These are phyloP conservation scores for Penicillium sp. DNA, from an alignment of 2,329 filamentous ascomycete genomes.

Conservation along the genomic window DNA sequence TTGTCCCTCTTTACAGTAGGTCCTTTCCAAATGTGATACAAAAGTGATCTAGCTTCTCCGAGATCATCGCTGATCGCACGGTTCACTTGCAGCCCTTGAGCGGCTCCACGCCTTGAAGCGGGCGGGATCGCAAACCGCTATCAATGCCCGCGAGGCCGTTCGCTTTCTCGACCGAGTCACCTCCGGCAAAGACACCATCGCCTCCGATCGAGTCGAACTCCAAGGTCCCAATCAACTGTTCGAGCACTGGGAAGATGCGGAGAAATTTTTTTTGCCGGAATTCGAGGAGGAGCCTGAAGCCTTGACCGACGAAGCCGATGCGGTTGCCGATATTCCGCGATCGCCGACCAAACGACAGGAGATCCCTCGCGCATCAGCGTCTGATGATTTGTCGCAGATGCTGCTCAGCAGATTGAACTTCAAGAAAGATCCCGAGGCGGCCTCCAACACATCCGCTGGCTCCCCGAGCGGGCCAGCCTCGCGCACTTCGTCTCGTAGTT, in stretches of 20 bases:
- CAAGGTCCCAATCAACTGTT: slow-evolving; percentile 53
- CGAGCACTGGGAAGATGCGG: slow-evolving; percentile 47
- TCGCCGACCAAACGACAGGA: slow-evolving; percentile 20
- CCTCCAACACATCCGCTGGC: slow-evolving; percentile 43
- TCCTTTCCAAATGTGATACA: slow-evolving; percentile 1
- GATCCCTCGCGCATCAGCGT: slow-evolving; percentile 20
- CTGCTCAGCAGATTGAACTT: slow-evolving; percentile 50
- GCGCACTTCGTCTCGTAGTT: slow-evolving; percentile 46
- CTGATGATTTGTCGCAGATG: slow-evolving; percentile 48
- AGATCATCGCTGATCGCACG: slow-evolving; percentile 11
- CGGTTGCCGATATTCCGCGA: slow-evolving; percentile 10
- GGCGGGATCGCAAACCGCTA: slow-evolving; percentile 47
- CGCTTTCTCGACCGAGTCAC: slow-evolving; percentile 53
- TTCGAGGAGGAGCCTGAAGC: slow-evolving; percentile 43
- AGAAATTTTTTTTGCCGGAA: slow-evolving; percentile 47
- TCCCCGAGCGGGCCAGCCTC: slow-evolving; percentile 46
- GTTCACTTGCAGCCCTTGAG: slow-evolving; percentile 41
- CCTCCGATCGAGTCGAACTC: slow-evolving; percentile 45
- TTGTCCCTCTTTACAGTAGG: slow-evolving; percentile 54
- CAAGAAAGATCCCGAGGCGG: slow-evolving; percentile 41
- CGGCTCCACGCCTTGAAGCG: slow-evolving; percentile 48
- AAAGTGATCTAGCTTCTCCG: neutral
- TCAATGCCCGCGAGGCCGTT: slow-evolving; percentile 53
- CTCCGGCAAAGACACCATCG: slow-evolving; percentile 46
- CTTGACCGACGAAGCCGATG: slow-evolving; percentile 10